Evolutionary conservation across 2,329 filamentous ascomycete genomes (phyloP), one percentile per base, ranked within the genome.

Genomic region (Aspergillus sp.): DNA sequence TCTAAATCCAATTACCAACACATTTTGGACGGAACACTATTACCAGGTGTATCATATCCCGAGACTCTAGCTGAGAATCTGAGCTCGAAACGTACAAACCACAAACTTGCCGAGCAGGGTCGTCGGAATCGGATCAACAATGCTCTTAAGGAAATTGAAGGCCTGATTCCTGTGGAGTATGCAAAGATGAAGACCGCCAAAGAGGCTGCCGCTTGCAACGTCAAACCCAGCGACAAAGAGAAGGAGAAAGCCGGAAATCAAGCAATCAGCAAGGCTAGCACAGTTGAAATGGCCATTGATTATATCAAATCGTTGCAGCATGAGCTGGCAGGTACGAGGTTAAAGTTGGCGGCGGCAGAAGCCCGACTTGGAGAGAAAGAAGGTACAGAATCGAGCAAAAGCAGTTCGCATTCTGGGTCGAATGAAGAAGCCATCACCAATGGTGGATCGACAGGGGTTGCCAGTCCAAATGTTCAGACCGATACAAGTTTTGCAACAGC

Each of bases 1-100:
- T 89, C 88, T 13, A 97, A 97, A 66, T 97, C 91, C 2, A 98
- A 98, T 62, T 98, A 98, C 61, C 91, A 97, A 62, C 95, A 96
- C 60, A 93, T 98, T 33, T 73, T 98, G 9, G 93, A 97, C 65
- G 93, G 93, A 43, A 97, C 90, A 44, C 84, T 85, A 48, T 82
- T 96, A 1, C 90, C 90, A 0, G 91, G 91, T 10, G 86, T 96
- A 10, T 86, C 86, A 1, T 97, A 96, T 58, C 90, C 91, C 0
- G 89, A 87, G 57, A 88, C 90, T 45, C 77, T 98, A 38, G 95
- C 90, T 5, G 94, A 90, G 19, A 95, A 95, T 55, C 74, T 98
- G 22, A 96, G 90, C 0, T 95, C 90, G 3, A 98, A 98, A 73
- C 85, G 91, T 46, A 97, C 93, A 2, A 95, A 90, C 39, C 93